Conservation (phyloP, 495 filamentous ascomycete genomes). For the Lasiosphaeriaceae sp. region DNA sequence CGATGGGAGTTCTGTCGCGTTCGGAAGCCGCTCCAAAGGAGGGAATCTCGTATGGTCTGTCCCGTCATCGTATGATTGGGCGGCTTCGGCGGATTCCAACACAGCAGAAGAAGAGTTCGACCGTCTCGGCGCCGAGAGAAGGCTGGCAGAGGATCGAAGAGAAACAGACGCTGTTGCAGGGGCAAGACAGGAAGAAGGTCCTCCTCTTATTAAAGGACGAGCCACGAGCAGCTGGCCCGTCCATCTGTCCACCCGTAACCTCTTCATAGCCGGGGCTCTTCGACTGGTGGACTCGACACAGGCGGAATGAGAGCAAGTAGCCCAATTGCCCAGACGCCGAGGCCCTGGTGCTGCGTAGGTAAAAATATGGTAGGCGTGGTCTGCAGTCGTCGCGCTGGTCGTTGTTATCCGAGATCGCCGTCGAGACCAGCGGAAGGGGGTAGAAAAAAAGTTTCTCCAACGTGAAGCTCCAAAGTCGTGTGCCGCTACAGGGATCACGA, state of each 20-base stretch:
- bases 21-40: conserved; percentile 24
- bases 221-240: conserved; percentile 34
- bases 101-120: neutral
- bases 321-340: neutral
- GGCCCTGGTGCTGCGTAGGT: neutral
- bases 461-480: conserved; percentile 14
- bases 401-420: neutral
- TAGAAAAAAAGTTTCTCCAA: conserved; percentile 33
- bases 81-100: conserved; percentile 12
- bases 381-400: conserved; percentile 12
- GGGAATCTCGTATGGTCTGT: conserved; percentile 21
- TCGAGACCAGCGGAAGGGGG: conserved; percentile 7
- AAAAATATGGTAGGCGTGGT: neutral
- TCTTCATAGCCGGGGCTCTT: conserved; percentile 33
- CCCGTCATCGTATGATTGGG: conserved; percentile 13
- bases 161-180: no score
- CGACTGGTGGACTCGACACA: no score
- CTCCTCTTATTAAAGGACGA: conserved; percentile 22
- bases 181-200: conserved; percentile 10
- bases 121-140: neutral
- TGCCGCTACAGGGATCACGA: conserved; percentile 20
- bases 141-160: no score
- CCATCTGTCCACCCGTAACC: conserved; percentile 36
- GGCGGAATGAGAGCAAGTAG: neutral
- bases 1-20: conserved; percentile 46